Conservation (phyloP, 2,329 filamentous ascomycete genomes). For the Aureobasidium namibiae region DNA sequence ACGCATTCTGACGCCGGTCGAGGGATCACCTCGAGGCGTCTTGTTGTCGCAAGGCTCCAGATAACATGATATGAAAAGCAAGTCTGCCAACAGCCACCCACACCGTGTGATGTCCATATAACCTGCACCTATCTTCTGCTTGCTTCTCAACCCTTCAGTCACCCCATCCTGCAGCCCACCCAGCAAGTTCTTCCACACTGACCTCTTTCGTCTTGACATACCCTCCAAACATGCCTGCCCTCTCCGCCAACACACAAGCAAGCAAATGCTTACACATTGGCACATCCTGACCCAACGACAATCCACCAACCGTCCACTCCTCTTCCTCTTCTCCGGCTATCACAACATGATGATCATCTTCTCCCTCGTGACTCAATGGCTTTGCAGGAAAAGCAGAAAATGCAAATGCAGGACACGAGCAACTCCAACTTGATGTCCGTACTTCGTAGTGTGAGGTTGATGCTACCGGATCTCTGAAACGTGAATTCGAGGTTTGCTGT, state of each 20-base stretch:
- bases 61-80: conserved; percentile 11
- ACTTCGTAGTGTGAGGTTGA: conserved; percentile 58
- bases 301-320: conserved; percentile 43
- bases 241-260: conserved; percentile 67
- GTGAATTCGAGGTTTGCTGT: conserved; percentile 21
- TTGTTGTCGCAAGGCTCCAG: not conserved
- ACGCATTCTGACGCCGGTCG: not conserved
- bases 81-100: not conserved
- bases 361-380: not conserved
- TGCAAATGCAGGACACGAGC: conserved; percentile 77
- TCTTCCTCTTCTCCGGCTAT: not conserved
- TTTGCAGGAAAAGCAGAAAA: conserved; percentile 55
- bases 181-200: conserved; percentile 61
- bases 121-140: too few species aligned
- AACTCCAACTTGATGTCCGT: conserved; percentile 71
- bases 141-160: conserved; percentile 18
- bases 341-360: not conserved
- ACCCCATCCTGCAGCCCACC: conserved; percentile 49
- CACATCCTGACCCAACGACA: conserved; percentile 34
- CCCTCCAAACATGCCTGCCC: conserved; percentile 52
- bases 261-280: conserved; percentile 81
- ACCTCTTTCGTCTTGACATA: conserved; percentile 50
- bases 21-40: not conserved
- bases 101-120: too few species aligned
- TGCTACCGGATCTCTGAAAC: conserved; percentile 11